Evolutionary conservation across 2,329 filamentous ascomycete species (phyloP), one percentile per base, ranked within the genome.

Genomic region (Triangularia setosa): DNA sequence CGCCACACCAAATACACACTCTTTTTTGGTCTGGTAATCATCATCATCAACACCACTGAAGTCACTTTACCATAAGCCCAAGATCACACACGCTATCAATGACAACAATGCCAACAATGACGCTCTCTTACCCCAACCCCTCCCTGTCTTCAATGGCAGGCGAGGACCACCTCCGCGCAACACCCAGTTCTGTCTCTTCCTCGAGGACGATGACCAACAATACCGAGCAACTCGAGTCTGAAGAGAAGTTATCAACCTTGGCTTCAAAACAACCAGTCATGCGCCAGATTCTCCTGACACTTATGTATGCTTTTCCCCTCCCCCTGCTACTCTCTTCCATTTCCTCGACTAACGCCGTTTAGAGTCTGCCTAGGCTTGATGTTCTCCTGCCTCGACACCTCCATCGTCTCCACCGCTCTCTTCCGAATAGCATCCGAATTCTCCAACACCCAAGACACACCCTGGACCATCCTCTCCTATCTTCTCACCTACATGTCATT

Each of bases 401-500:
- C 83, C 0, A 86, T 87, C 62, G 81, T 86, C 16, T 84, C 83
- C 14, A 86, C 84, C 0, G 84, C 84, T 2, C 76, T 87, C 0
- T 78, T 85, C n/a, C 81, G 81, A 21, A 84, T 87, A 62, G 84
- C 83, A 3, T 75, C 79, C 44, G 81, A 85, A 58, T 75, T 85
- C 16, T 69, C 78, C 8, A 80, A 85, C 67, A 83, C 83, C 67
- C 75, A 79, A 58, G 79, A 83, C 65, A 79, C 81, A 2, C 79
- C 82, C 27, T 87, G 84, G 84, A 79, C 85, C 33, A 78, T 86
- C 3, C 72, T 86, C 58, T 79, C 83, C 0, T 87, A 87, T 67
- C 77, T 87, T 9, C 71, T 87, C 23, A 83, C 83, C 0, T 86
- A 86, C 68, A 80, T 87, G 76, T 83, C 81, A n/a, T 84, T 85